These are phyloP conservation scores for Dunaliella primolecta DNA, from an alignment of 139 green algal species.

Conservation along the genomic window DNA sequence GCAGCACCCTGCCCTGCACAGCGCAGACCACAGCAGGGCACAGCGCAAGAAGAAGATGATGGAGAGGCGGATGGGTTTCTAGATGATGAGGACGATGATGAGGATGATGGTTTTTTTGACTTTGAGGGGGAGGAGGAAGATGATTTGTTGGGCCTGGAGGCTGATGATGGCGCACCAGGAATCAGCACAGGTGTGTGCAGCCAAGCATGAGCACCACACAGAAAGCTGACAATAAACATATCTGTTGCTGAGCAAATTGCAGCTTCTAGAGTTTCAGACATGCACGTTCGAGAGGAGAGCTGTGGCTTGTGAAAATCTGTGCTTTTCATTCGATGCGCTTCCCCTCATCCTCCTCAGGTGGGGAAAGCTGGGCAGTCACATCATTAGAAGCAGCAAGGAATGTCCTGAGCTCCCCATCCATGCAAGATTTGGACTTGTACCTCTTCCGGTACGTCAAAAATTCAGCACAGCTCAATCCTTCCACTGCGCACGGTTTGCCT, in stretches of 20 bases:
- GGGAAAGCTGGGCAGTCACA: constrained; percentile 23
- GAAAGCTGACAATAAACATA: too few relatives aligned
- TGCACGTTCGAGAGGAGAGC: too few relatives aligned
- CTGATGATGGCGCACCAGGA: constrained; percentile 22
- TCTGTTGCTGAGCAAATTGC: too few relatives aligned
- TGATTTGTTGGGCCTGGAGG: constrained; percentile 26
- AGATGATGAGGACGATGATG: constrained; percentile 14
- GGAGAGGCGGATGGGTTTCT: constrained; percentile 18
- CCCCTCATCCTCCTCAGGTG: too few relatives aligned
- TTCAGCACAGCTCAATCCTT: not conserved
- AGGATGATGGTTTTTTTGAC: constrained; percentile 10
- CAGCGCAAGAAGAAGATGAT: not conserved
- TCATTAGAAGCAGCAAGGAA: constrained; percentile 14
- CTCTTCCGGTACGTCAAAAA: constrained; percentile 27
- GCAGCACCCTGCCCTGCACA: too few relatives aligned
- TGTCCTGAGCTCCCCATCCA: constrained; percentile 19
- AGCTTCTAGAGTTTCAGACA: too few relatives aligned
- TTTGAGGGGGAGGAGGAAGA: constrained; percentile 14
- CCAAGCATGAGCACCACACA: too few relatives aligned
- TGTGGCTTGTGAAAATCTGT: too few relatives aligned
- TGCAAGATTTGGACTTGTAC: constrained; percentile 37
- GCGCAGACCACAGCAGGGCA: not conserved
- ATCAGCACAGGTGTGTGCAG: constrained; percentile 20
- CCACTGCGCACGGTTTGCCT: too few relatives aligned
- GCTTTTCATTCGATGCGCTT: too few relatives aligned